Base-by-base conservation (phyloP, 192 early-diverging fungal genomes). In the Umbelopsis ramanniana region DNA sequence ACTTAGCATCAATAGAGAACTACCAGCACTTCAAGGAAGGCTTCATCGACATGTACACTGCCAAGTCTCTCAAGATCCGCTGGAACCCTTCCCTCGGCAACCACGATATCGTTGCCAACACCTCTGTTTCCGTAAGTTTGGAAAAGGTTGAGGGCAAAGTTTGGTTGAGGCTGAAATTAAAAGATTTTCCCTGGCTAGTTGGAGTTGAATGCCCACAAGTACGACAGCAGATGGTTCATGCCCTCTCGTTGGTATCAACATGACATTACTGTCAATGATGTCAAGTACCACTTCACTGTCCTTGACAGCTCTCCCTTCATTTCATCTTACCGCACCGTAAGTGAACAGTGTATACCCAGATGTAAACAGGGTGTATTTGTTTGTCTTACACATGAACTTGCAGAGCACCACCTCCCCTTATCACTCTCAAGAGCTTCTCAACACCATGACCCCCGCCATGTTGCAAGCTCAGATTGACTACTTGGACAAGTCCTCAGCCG, bases 261-360 rank as follows among this genome's bases (percentile, higher is more conserved):
- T 4, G 57, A 63, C 33, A n/a, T 63, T n/a, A 38, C 57, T 19
- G 57, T 63, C 57, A 63, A 63, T 2, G 57, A 17, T 63, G 57
- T 63, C 35, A 63, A 63, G 33, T 63, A 63, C 33, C 57, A 63
- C 57, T 63, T 63, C 33, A 63, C 29, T 37, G 57, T 63, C 19
- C 26, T 63, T 63, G 57, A 63, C 57, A 63, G 57, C 14, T 63
- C 57, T 38, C 57, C 57, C 14, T 63, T 63, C 57, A 63, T 63
- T 35, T 37, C 15, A 10, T 63, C 57, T 26, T 63, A 63, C 57
- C 57, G 57, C 57, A 63, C 10, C 14, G 57, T 63, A 63, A 12
- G 57, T 37, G 14, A 43, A 6, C 6, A 2, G 2, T 63, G 33
- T 12, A 43, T 43, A 43, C 40, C 40, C 0, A 43, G 3, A 43